These are phyloP conservation scores for Drechmeria coniospora DNA, from an alignment of 2,329 filamentous ascomycete species.

Conservation along the genomic window DNA sequence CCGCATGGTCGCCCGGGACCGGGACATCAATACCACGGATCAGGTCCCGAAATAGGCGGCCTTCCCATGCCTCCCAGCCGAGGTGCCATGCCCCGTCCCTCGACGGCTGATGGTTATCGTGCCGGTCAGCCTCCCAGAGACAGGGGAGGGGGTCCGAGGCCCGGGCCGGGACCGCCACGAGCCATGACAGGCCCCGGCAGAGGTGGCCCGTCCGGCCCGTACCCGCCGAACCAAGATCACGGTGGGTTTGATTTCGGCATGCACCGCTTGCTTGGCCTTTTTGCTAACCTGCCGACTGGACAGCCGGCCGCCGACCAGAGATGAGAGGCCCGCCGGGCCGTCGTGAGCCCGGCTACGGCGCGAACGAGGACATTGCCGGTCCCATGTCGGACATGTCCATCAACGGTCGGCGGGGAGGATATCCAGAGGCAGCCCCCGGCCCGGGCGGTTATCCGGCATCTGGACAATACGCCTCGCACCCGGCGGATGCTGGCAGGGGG, in stretches of 20 bases:
- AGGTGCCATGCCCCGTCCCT: conserved; percentile 26
- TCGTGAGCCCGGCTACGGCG: conserved; percentile 9
- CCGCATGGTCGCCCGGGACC: conserved; percentile 23
- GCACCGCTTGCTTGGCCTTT: no score
- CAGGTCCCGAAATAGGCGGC: conserved; percentile 23
- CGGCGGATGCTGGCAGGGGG: conserved; percentile 11
- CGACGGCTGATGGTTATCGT: conserved; percentile 21
- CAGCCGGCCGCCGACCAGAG: conserved; percentile 10
- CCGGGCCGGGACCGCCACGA: no score
- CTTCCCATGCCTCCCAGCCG: conserved; percentile 26
- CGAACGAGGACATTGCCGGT: conserved; percentile 15
- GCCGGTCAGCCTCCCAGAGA: conserved; percentile 23
- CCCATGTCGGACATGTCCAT: conserved; percentile 21
- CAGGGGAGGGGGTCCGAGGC: conserved; percentile 12
- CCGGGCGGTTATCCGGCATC: conserved; percentile 11
- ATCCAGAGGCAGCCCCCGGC: conserved; percentile 9
- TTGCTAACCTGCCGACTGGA: no score
- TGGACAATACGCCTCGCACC: conserved; percentile 12
- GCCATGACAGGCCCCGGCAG: not conserved
- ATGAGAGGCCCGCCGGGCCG: conserved; percentile 7
- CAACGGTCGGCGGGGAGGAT: conserved; percentile 13
- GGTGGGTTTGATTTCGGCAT: no score
- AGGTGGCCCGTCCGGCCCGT: conserved; percentile 24
- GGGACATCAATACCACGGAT: conserved; percentile 29
- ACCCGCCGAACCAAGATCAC: conserved; percentile 26